Percentiles rank a stretch among this genome's conserved stretches.
Evolutionary conservation across 2,329 filamentous ascomycete genomes (phyloP).

Genomic region (Beauveria rudraprayagi): DNA sequence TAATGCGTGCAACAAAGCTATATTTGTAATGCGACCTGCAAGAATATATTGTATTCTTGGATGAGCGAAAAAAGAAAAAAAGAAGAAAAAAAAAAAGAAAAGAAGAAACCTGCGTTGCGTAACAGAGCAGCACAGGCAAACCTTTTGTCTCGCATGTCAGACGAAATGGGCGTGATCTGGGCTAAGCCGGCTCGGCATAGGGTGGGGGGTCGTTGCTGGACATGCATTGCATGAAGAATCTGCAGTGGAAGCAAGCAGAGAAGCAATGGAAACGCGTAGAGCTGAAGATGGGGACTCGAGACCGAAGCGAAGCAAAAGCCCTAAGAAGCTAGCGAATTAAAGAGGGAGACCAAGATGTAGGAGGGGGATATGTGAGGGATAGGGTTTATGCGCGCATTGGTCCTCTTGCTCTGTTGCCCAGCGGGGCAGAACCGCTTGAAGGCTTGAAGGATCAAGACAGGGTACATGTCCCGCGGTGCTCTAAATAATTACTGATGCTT

Average conservation of each 20-base stretch:
- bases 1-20: too few relatives aligned
- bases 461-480: too few relatives aligned
- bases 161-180: background rate
- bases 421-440: too few relatives aligned
- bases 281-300: background rate
- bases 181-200: background rate
- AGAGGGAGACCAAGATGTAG: background rate
- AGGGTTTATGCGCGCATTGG: background rate
- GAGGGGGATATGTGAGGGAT: background rate
- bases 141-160: background rate
- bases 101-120: background rate
- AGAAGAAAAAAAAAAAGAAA: background rate
- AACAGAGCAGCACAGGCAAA: background rate
- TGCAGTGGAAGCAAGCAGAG: background rate
- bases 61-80: too few relatives aligned
- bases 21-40: too few relatives aligned
- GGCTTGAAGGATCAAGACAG: too few relatives aligned
- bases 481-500: too few relatives aligned
- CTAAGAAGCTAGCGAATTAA: background rate
- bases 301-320: background rate
- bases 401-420: background rate
- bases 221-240: background rate
- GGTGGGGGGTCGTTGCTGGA: background rate
- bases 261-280: background rate
- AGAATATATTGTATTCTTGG: background rate